phyloP scores from a whole-genome alignment of 2,329 filamentous ascomycete genomes.

The Pleoardoris graminearum region DNA sequence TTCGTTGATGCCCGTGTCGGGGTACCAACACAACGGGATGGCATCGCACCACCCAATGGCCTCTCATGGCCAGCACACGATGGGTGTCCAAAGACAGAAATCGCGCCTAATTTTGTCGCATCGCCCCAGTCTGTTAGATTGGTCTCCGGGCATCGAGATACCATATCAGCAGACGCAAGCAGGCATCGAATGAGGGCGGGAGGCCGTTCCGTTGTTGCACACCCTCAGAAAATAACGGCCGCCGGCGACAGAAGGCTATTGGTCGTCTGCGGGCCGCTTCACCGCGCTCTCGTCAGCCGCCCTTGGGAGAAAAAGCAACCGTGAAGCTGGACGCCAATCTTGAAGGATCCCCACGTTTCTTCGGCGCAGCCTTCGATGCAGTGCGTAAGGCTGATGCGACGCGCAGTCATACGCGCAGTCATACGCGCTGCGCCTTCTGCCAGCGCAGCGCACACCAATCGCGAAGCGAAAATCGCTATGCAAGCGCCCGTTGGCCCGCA shows the following conservation, averaged over 20 bases:
- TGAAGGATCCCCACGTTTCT: constrained; percentile 16
- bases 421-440: constrained; percentile 1
- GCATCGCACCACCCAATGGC: constrained; percentile 7
- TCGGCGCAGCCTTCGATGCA: constrained; percentile 22
- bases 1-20: constrained; percentile 18
- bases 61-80: constrained; percentile 14
- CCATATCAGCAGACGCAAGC: constrained; percentile 4
- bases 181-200: not conserved
- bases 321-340: constrained; percentile 12
- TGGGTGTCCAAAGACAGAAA: constrained; percentile 13
- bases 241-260: constrained; percentile 1
- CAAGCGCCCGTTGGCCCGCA: constrained; percentile 19
- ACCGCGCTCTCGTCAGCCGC: constrained; percentile 16
- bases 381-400: constrained; percentile 22
- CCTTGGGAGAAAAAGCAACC: constrained; percentile 2
- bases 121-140: not conserved
- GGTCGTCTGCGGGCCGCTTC: constrained; percentile 6
- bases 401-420: constrained; percentile 9
- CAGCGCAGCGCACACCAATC: constrained; percentile 18
- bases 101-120: constrained; percentile 6
- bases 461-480: constrained; percentile 4
- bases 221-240: constrained; percentile 10
- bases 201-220: constrained; percentile 1
- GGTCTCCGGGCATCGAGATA: not conserved
- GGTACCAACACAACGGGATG: constrained; percentile 20